Percentiles rank a stretch among this genome's conserved stretches.
These are phyloP conservation scores for Tolypocladium endophyticum DNA, from an alignment of 2,329 filamentous ascomycete genomes.

Conservation along the genomic window DNA sequence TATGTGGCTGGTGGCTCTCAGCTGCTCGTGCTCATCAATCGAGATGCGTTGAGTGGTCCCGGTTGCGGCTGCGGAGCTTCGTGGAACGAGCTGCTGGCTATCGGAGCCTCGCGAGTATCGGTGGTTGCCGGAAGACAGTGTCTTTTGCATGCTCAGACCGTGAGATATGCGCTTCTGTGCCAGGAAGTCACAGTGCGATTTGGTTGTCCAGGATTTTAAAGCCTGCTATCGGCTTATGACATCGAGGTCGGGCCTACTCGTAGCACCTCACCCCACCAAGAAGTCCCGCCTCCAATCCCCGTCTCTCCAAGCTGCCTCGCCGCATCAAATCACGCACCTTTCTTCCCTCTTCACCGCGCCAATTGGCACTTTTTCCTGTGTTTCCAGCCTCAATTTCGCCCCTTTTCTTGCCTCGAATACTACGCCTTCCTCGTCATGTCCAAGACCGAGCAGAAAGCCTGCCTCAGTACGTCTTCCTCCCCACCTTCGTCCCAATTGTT, in stretches of 20 bases:
- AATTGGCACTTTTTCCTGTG: background rate
- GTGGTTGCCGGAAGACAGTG: background rate
- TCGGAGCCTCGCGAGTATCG: background rate
- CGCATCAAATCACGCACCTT: background rate
- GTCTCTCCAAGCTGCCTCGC: background rate
- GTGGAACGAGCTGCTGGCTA: background rate
- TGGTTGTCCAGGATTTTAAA: background rate
- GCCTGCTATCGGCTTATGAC: background rate
- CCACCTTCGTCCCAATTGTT: conserved; percentile 16
- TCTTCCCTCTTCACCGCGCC: background rate
- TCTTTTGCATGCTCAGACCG: background rate
- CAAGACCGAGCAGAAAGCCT: conserved; percentile 48
- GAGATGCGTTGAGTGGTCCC: background rate
- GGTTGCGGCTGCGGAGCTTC: background rate
- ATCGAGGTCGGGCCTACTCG: background rate
- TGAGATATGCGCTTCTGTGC: background rate
- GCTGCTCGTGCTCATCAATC: background rate
- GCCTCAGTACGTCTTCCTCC: conserved; percentile 45
- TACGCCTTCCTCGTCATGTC: conserved; percentile 28
- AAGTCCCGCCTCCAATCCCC: background rate
- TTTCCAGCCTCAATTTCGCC: background rate
- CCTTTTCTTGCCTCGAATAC: background rate
- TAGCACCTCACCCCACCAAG: background rate
- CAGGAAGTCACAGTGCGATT: background rate
- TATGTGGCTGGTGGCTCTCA: background rate